Evolutionary conservation across 768 basidiomycete genomes (phyloP).

Genomic region (Pilatotrama ljubarskyi): DNA sequence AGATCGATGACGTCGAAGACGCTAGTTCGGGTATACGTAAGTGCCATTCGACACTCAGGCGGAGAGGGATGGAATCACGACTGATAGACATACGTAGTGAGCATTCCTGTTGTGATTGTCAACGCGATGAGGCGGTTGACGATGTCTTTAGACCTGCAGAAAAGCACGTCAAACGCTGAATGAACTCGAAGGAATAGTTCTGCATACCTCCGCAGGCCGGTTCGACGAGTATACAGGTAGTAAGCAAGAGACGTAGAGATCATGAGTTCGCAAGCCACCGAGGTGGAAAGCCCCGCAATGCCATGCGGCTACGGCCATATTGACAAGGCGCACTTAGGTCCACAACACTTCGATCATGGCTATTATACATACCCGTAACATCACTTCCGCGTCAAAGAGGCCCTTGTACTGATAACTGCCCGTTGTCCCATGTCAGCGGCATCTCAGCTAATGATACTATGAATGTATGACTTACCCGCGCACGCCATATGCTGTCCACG

Average conservation of each 20-base stretch:
- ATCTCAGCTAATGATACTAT: no score
- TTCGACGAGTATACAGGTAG: background rate
- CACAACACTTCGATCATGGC: no score
- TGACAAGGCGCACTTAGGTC: background rate
- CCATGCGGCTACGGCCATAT: background rate
- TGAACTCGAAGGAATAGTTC: no score
- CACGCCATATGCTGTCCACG: background rate
- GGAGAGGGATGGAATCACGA: no score
- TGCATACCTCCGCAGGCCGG: background rate
- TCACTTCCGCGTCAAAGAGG: background rate
- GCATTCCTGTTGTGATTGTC: conserved; percentile 1
- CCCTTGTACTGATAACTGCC: background rate
- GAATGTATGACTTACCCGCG: background rate
- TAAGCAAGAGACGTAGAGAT: background rate
- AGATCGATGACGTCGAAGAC: background rate
- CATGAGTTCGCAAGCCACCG: background rate
- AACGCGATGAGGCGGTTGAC: conserved; percentile 1
- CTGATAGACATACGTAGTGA: background rate
- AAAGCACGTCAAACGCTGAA: no score
- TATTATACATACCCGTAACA: background rate
- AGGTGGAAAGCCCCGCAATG: background rate
- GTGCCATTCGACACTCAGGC: background rate
- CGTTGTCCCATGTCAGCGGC: no score
- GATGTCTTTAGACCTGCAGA: conserved; percentile 1
- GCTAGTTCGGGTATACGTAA: background rate